phyloP scores from a whole-genome alignment of 1,284 basidiomycete genomes.

The Gomphus sp. region DNA sequence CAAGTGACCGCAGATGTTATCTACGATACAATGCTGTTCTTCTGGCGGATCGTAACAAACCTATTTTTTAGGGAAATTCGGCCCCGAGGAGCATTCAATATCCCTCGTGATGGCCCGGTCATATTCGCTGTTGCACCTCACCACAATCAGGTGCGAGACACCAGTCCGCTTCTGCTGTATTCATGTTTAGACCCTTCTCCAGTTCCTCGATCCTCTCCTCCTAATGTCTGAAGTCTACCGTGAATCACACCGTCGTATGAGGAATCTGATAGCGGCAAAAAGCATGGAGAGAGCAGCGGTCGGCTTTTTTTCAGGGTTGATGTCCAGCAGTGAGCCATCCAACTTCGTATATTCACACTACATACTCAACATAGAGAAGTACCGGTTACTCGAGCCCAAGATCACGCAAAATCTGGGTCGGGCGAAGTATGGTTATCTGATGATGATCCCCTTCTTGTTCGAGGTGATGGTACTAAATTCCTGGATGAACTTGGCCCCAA shows the following conservation, averaged over 20 bases:
- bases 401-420: slow-evolving; percentile 73
- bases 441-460: slow-evolving; percentile 69
- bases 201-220: slow-evolving; percentile 95
- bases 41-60: slow-evolving; percentile 82
- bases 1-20: slow-evolving; percentile 20
- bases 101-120: slow-evolving; percentile 86
- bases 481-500: slow-evolving; percentile 67
- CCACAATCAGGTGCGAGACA: slow-evolving; percentile 73
- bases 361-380: slow-evolving; percentile 40
- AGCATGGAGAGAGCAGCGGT: slow-evolving; percentile 78
- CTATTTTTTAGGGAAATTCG: slow-evolving; percentile 98
- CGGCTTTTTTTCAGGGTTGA: slow-evolving; percentile 77
- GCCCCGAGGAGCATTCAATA: slow-evolving; percentile 91
- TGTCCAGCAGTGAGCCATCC: slow-evolving; percentile 78
- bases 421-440: slow-evolving; percentile 70
- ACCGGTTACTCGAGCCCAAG: slow-evolving; percentile 88
- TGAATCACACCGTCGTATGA: slow-evolving; percentile 78
- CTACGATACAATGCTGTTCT: slow-evolving; percentile 62
- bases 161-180: slow-evolving; percentile 8
- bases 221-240: slow-evolving; percentile 82
- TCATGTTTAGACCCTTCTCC: background rate
- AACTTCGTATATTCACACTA: slow-evolving; percentile 8
- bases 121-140: slow-evolving; percentile 98
- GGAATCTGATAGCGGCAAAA: slow-evolving; percentile 91
- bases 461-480: slow-evolving; percentile 80